A percentile compares a stretch with the other conserved stretches of the same genome.
phyloP scores from a whole-genome alignment of 192 early-diverging fungal species.

The Coemansia sp. region DNA sequence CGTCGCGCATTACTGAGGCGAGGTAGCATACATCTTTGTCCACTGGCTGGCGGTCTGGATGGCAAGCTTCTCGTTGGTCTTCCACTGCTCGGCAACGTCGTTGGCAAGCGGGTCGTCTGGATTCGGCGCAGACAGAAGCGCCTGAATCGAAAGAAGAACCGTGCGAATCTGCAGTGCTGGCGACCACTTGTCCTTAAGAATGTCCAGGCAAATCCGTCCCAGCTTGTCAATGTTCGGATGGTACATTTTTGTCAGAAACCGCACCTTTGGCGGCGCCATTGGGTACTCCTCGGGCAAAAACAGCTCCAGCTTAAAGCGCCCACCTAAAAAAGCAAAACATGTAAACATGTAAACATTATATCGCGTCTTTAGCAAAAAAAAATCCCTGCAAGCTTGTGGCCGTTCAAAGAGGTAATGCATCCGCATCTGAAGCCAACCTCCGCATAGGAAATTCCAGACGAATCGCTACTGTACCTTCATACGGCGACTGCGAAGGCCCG shows the following conservation, averaged over 20 bases:
- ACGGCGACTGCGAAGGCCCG: constrained; percentile 91
- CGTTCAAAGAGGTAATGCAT: background rate
- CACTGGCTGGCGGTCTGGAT: constrained; percentile 70
- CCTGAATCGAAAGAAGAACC: constrained; percentile 95
- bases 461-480: constrained; percentile 69
- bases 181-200: constrained; percentile 99
- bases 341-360: background rate
- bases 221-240: constrained; percentile 99
- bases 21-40: constrained; percentile 32
- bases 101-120: constrained; percentile 98
- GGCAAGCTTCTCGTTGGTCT: constrained; percentile 91
- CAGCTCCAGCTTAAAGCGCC: constrained; percentile 90
- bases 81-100: constrained; percentile 99
- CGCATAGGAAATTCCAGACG: background rate
- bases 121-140: constrained; percentile 93
- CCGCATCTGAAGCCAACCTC: background rate
- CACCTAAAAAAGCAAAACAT: constrained; percentile 59
- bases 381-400: background rate
- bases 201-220: constrained; percentile 96
- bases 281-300: constrained; percentile 98
- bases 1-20: background rate
- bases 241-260: constrained; percentile 97
- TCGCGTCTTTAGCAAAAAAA: too few species aligned
- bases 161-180: constrained; percentile 98
- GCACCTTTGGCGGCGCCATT: constrained; percentile 97